These are phyloP conservation scores for Solanum appendiculatum DNA, from an alignment of 257 asterid genomes.

Conservation along the genomic window DNA sequence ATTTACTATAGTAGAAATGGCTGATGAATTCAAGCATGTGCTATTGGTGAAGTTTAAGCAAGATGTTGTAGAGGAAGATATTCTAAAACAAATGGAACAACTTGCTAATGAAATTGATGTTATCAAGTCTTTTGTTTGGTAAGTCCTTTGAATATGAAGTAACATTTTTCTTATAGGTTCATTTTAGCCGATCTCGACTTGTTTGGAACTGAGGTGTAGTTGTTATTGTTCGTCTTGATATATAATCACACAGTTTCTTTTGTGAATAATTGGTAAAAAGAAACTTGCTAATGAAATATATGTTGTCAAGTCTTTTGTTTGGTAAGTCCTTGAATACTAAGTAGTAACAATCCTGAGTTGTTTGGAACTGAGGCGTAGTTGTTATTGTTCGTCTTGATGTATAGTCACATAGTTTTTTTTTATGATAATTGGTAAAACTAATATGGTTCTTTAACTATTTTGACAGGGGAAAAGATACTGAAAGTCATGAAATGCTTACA, in stretches of 20 bases:
- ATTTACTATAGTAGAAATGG: conserved; percentile 15
- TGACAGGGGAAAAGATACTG: conserved; percentile 70
- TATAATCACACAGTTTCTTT: neutral
- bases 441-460: neutral
- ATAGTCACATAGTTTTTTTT: too few species aligned
- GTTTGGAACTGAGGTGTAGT: neutral
- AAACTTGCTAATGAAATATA: conserved; percentile 63
- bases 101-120: conserved; percentile 55
- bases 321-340: conserved; percentile 43
- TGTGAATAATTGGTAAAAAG: conserved; percentile 14
- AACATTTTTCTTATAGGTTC: neutral
- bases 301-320: conserved; percentile 67
- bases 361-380: too few species aligned
- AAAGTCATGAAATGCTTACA: conserved; percentile 64
- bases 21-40: conserved; percentile 64
- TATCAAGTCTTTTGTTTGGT: conserved; percentile 91
- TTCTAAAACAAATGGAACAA: conserved; percentile 60
- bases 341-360: too few species aligned
- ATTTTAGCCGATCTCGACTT: neutral
- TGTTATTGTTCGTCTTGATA: neutral
- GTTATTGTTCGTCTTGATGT: too few species aligned
- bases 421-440: too few species aligned
- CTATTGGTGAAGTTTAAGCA: conserved; percentile 83
- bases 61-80: conserved; percentile 47
- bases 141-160: conserved; percentile 1